A percentile compares a stretch with the other conserved stretches of the same genome.
These are phyloP conservation scores for Fusarium sp. DNA, from an alignment of 2,329 filamentous ascomycete species.

Conservation along the genomic window DNA sequence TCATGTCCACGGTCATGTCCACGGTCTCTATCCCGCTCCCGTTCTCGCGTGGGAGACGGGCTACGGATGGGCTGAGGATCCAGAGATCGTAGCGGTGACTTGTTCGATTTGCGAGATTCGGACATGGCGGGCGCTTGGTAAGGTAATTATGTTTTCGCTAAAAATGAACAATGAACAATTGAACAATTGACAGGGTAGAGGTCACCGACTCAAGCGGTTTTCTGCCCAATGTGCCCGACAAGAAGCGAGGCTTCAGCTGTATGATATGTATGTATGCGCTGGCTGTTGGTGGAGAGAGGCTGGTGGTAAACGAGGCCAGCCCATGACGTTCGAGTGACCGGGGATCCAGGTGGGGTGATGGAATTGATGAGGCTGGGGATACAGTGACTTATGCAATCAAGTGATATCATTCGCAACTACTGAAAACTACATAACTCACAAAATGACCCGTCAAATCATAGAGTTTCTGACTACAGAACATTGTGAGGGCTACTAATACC, in stretches of 20 bases:
- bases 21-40: constrained; percentile 20
- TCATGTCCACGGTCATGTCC: constrained; percentile 7
- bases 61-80: constrained; percentile 50
- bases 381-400: constrained; percentile 36
- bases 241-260: constrained; percentile 24
- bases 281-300: constrained; percentile 42
- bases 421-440: constrained; percentile 19
- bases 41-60: constrained; percentile 44
- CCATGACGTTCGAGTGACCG: constrained; percentile 46
- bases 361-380: constrained; percentile 48
- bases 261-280: constrained; percentile 32
- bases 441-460: constrained; percentile 21
- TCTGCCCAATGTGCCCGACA: constrained; percentile 21
- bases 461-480: constrained; percentile 2
- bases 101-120: constrained; percentile 42
- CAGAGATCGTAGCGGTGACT: constrained; percentile 47
- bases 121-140: constrained; percentile 28
- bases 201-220: constrained; percentile 8
- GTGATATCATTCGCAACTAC: constrained; percentile 26
- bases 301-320: constrained; percentile 44
- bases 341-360: constrained; percentile 35
- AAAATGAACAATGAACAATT: constrained; percentile 3
- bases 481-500: constrained; percentile 11
- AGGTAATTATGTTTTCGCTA: background rate
- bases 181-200: background rate